These are phyloP conservation scores for Cajanus cajan DNA, from an alignment of 306 rosid genomes.

Conservation along the genomic window DNA sequence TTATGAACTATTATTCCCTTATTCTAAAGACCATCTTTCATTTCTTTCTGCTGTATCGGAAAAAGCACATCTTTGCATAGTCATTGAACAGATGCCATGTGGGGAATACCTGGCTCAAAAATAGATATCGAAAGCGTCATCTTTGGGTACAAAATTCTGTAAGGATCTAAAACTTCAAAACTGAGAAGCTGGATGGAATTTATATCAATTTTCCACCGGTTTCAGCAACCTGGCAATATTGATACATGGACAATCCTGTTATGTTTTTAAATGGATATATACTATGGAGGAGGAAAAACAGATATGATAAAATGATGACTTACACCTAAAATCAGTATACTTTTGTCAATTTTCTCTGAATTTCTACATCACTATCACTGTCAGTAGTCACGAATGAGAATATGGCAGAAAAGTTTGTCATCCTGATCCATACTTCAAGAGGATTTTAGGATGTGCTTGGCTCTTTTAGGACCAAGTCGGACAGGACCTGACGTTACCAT, in stretches of 20 bases:
- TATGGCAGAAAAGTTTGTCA: slow-evolving; percentile 48
- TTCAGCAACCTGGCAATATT: slow-evolving; percentile 43
- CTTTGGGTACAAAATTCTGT: slow-evolving; percentile 34
- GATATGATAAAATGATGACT: slow-evolving; percentile 30
- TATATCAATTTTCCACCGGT: slow-evolving; percentile 39
- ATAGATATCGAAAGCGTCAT: slow-evolving; percentile 30
- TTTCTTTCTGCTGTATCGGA: not conserved
- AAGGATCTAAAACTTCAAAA: slow-evolving; percentile 29
- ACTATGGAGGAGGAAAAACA: slow-evolving; percentile 22
- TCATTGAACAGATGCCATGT: slow-evolving; percentile 32
- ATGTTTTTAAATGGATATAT: slow-evolving; percentile 31
- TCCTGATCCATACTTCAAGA: slow-evolving; percentile 54
- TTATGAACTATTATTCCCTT: not conserved
- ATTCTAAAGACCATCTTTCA: slow-evolving; percentile 18
- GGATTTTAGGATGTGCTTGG: slow-evolving; percentile 79
- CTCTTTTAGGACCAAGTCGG: slow-evolving; percentile 66
- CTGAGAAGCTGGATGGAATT: slow-evolving; percentile 27
- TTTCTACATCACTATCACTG: slow-evolving; percentile 51
- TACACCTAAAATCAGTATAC: slow-evolving; percentile 72
- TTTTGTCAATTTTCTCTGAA: slow-evolving; percentile 61
- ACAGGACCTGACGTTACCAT: slow-evolving; percentile 64
- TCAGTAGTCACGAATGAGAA: slow-evolving; percentile 47
- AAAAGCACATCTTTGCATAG: not conserved
- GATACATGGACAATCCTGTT: slow-evolving; percentile 38
- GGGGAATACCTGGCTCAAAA: slow-evolving; percentile 36